These are phyloP conservation scores for Dactylonectria macrodidyma DNA, from an alignment of 2,329 filamentous ascomycete species.

Conservation along the genomic window DNA sequence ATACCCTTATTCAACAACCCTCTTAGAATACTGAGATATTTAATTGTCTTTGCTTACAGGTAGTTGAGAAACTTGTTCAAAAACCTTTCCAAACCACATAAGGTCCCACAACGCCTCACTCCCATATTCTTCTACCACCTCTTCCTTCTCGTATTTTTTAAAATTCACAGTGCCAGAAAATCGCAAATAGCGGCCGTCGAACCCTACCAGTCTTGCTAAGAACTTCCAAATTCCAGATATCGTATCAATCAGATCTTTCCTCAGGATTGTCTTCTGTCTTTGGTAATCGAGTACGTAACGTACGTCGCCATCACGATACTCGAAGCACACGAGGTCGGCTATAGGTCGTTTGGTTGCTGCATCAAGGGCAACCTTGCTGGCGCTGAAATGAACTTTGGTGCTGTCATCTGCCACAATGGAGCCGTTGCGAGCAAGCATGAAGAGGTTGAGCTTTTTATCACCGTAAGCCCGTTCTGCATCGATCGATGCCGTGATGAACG, in stretches of 20 bases:
- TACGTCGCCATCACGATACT: background rate
- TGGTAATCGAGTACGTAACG: constrained; percentile 1
- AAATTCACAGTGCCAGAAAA: background rate
- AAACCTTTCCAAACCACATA: constrained; percentile 6
- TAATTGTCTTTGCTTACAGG: no score
- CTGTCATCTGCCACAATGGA: background rate
- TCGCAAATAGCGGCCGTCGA: background rate
- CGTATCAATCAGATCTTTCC: background rate
- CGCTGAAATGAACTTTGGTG: background rate
- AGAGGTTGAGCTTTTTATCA: background rate
- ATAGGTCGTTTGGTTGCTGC: background rate
- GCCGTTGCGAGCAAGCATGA: background rate
- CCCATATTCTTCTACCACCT: background rate
- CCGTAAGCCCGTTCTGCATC: background rate
- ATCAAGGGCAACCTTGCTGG: background rate
- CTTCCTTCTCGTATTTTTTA: background rate
- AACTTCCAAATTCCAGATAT: background rate
- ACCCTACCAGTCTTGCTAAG: background rate
- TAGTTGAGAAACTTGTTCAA: background rate
- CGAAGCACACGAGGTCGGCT: background rate
- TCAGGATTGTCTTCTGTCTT: constrained; percentile 1
- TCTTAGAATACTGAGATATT: no score
- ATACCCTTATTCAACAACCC: no score
- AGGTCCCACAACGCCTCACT: constrained; percentile 5
- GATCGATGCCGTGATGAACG: background rate